phyloP scores from a whole-genome alignment of 345 rosid species.

The Eucalyptus paniculata region DNA sequence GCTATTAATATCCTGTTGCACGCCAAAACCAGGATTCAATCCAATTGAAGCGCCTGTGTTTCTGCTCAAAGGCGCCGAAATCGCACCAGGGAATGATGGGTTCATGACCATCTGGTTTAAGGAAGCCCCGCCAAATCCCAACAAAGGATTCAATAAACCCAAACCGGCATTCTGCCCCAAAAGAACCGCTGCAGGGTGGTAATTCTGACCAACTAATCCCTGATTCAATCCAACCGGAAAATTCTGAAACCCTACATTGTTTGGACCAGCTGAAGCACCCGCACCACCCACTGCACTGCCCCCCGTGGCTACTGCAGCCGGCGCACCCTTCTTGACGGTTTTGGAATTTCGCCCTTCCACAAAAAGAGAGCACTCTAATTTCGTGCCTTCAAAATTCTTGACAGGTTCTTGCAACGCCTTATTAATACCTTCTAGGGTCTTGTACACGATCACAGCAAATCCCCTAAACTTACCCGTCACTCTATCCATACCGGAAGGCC shows the following conservation, averaged over 20 bases:
- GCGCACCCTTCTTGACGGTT: constrained; percentile 18
- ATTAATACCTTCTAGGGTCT: constrained; percentile 41
- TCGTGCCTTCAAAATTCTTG: constrained; percentile 56
- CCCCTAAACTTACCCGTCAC: constrained; percentile 65
- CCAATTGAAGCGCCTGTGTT: neutral
- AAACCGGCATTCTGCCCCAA: neutral
- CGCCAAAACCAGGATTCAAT: neutral
- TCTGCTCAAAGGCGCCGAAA: neutral
- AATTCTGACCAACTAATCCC: neutral
- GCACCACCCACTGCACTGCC: neutral
- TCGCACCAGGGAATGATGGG: neutral
- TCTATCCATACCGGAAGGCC: constrained; percentile 70
- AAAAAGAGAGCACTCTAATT: constrained; percentile 52
- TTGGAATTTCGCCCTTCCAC: constrained; percentile 39
- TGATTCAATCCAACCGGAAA: neutral
- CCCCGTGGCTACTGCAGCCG: neutral
- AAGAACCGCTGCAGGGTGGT: neutral
- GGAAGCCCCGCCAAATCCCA: neutral
- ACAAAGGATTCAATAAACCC: neutral
- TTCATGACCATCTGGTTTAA: neutral
- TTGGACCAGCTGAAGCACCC: neutral
- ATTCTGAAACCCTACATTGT: neutral
- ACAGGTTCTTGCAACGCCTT: constrained; percentile 66
- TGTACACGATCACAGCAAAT: constrained; percentile 57
- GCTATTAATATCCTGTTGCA: neutral